Percentiles rank a stretch among this genome's conserved stretches.
phyloP scores from a whole-genome alignment of 257 asterid species.

The Rehmannia glutinosa region DNA sequence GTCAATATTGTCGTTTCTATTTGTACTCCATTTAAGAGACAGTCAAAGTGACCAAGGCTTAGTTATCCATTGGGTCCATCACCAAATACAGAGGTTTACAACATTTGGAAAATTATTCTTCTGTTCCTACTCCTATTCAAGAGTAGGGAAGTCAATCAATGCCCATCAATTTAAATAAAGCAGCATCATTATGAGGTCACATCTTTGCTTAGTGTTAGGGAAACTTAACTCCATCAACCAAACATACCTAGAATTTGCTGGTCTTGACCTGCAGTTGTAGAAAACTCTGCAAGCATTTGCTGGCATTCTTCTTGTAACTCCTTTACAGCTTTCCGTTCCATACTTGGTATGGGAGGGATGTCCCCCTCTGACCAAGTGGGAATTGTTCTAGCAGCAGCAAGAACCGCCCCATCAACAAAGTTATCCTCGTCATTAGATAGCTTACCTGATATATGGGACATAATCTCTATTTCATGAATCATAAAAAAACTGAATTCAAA shows the following conservation, averaged over 20 bases:
- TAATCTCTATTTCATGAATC: slow-evolving; percentile 19
- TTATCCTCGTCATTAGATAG: slow-evolving; percentile 49
- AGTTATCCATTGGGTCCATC: not conserved
- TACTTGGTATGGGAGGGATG: slow-evolving; percentile 83
- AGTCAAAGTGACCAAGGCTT: not conserved
- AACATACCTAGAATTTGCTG: slow-evolving; percentile 70
- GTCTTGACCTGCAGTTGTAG: slow-evolving; percentile 66
- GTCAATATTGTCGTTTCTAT: not conserved
- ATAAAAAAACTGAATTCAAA: slow-evolving; percentile 4
- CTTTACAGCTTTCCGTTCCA: slow-evolving; percentile 83
- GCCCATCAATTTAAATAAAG: not conserved
- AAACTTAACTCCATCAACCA: slow-evolving; percentile 14
- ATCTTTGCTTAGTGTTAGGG: not conserved
- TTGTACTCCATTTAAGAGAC: not conserved
- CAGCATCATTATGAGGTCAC: not conserved
- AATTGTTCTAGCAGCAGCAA: slow-evolving; percentile 93
- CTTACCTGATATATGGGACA: slow-evolving; percentile 54
- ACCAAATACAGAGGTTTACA: not conserved
- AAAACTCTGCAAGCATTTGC: slow-evolving; percentile 67
- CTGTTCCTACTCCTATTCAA: not conserved
- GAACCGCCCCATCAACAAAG: slow-evolving; percentile 87
- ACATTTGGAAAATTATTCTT: not conserved
- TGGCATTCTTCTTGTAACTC: slow-evolving; percentile 93
- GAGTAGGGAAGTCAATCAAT: slow-evolving; percentile 4
- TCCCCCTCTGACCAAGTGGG: slow-evolving; percentile 96